Conservation (phyloP, 2,329 filamentous ascomycete species). For the Colletotrichum plurivorum region DNA sequence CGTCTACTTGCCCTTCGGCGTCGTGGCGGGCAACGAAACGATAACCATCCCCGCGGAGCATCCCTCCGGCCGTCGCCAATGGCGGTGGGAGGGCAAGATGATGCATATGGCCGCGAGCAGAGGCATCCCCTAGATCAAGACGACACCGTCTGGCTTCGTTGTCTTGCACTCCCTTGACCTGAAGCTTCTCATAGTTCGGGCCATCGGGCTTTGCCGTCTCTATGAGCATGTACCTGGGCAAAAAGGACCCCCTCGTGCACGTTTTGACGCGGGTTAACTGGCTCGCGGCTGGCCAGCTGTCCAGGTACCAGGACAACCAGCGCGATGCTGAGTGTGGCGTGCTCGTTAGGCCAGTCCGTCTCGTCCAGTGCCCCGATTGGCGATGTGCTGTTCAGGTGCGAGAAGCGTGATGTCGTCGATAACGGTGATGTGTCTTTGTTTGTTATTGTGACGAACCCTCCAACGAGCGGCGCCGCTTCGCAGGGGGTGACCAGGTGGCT, state of each 20-base stretch:
- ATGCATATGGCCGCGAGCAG: slow-evolving; percentile 73
- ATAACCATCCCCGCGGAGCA: slow-evolving; percentile 56
- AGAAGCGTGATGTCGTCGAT: slow-evolving; percentile 46
- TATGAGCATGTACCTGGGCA: slow-evolving; percentile 72
- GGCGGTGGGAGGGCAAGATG: slow-evolving; percentile 56
- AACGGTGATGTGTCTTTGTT: background rate
- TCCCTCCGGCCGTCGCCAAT: slow-evolving; percentile 55
- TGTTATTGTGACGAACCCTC: background rate
- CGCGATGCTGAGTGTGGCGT: slow-evolving; percentile 70
- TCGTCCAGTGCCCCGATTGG: slow-evolving; percentile 75
- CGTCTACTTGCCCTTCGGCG: slow-evolving; percentile 46
- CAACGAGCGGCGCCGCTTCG: too few species aligned
- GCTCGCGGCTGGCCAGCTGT: slow-evolving; percentile 64
- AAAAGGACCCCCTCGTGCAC: slow-evolving; percentile 74
- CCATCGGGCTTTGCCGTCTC: slow-evolving; percentile 72
- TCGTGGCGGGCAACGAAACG: slow-evolving; percentile 45
- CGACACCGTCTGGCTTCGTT: slow-evolving; percentile 71
- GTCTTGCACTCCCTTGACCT: slow-evolving; percentile 73
- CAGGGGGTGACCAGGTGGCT: slow-evolving; percentile 67
- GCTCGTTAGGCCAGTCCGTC: slow-evolving; percentile 70
- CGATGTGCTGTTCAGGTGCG: slow-evolving; percentile 72
- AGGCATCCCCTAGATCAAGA: slow-evolving; percentile 75
- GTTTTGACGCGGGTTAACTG: slow-evolving; percentile 72
- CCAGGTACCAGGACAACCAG: slow-evolving; percentile 71
- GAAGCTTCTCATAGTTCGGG: too few species aligned